phyloP scores from a whole-genome alignment of 116 monocot species.

The Dioscorea cayenensis region DNA sequence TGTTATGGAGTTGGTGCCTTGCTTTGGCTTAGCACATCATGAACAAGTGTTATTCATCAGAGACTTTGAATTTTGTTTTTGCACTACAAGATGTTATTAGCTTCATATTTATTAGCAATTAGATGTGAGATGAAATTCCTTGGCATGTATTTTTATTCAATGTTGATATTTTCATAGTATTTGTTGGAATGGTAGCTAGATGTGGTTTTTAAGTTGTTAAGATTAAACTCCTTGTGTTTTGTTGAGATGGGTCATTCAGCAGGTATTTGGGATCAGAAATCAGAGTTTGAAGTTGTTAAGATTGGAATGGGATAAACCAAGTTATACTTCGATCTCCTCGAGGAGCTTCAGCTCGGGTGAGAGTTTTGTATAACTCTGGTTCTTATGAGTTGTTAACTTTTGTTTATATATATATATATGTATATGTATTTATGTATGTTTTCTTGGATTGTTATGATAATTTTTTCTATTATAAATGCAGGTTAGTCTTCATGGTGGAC shows the following conservation, averaged over 20 bases:
- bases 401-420: too few species aligned
- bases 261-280: conserved; percentile 47
- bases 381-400: not conserved
- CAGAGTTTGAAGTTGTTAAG: conserved; percentile 46
- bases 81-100: too few species aligned
- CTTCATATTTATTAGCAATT: too few species aligned
- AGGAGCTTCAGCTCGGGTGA: conserved; percentile 69
- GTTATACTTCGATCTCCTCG: conserved; percentile 53
- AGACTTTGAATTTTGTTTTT: too few species aligned
- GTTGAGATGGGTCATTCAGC: conserved; percentile 54
- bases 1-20: too few species aligned
- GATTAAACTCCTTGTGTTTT: not conserved
- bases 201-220: too few species aligned
- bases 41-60: too few species aligned
- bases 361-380: conserved; percentile 5
- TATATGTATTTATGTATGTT: too few species aligned
- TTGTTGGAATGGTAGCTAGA: conserved; percentile 6
- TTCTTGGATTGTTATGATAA: too few species aligned
- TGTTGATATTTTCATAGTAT: not conserved
- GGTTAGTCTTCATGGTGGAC: conserved; percentile 79
- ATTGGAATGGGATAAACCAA: conserved; percentile 72
- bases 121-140: not conserved
- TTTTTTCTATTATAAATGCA: conserved; percentile 26
- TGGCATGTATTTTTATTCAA: not conserved
- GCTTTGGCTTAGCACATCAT: too few species aligned